Base-by-base conservation (phyloP, 257 asterid species). In the Vinca minor region DNA sequence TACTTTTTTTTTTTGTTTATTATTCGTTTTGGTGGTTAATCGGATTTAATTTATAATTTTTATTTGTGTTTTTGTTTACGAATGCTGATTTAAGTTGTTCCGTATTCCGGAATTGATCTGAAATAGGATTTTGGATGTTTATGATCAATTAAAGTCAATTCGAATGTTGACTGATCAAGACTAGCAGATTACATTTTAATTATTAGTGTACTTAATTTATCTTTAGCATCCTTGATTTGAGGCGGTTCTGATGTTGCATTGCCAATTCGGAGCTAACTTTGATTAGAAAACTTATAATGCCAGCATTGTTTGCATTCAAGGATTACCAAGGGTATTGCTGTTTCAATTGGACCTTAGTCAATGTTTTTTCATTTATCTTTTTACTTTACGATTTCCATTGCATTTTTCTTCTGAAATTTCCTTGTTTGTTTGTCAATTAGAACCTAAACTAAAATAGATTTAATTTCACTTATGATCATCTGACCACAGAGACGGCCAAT, bases 131-230 rank as follows among this genome's bases (percentile, higher is more conserved):
- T n/a, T 54, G 35, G 65, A 45, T 34, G 13, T 53, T 54, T 52
- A 3, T 55, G 26, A 42, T 2, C 20, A 23, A 25, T 23, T 35
- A 8, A 17, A 66, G 60, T 45, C 66, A 56, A 70, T 7, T 34
- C 15, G 39, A n/a, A 55, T 39, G 8, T n/a, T 48, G 56, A 25
- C 57, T 64, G 23, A 63, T 69, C 68, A 46, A 64, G 69, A 62
- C 34, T 61, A 41, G 56, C 10, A 55, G 29, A 8, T 53, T 48
- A 71, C 15, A 2, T 28, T 29, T 60, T 35, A 15, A 41, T 8
- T 25, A 29, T 12, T 58, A 17, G 17, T n/a, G n/a, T n/a, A n/a
- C n/a, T n/a, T n/a, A 34, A 34, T 68, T 23, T 36, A 9, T 0
- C 59, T 17, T n/a, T 45, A n/a, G 21, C 17, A 21, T 21, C 31